Base-by-base conservation (phyloP, 257 asterid genomes). In the Solanum acaule region DNA sequence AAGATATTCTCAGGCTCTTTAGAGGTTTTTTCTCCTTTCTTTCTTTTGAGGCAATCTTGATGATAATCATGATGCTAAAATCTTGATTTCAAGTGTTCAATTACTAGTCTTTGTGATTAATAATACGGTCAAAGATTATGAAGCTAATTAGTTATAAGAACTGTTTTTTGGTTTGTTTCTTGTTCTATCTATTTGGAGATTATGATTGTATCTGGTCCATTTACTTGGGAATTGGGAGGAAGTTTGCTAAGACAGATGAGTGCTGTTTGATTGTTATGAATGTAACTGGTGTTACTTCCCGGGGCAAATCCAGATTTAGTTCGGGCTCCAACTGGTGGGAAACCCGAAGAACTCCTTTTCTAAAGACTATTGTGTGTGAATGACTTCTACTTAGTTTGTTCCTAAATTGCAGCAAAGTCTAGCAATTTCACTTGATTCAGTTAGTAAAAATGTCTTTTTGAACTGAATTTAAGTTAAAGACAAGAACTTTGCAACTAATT, bases 41-140 rank as follows among this genome's bases (percentile, higher is more conserved):
- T 59, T 59, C 79, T 89, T 89, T 88, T 68, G 85, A 84, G 88
- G 89, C 61, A 75, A 37, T 82, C 56, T 77, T 68, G 16, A 20
- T 89, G 49, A 18, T 83, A 49, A 49, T 71, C 83, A 13, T 10
- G 86, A 78, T 34, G 70, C 18, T 37, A n/a, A 49, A 16, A 5
- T 49, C 61, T 49, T 49, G 22, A 42, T 11, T 42, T 4, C 0
- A 42, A 42, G 15, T 42, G 49, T 81, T 84, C 65, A 5, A 23
- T 84, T 84, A 56, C 87, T 56, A 63, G 70, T 61, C 77, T 61
- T 63, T 85, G 59, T 85, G 87, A 85, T 85, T 8, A 10, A 42
- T 42, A 40, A 85, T 67, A 85, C 49, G 49, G 49, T 44, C 61
- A 9, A 6, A 42, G 83, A 70, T 86, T 70, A 12, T 38, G 46